These are phyloP conservation scores for Blastocladiella britannica DNA, from an alignment of 192 early-diverging fungal species.

Conservation along the genomic window DNA sequence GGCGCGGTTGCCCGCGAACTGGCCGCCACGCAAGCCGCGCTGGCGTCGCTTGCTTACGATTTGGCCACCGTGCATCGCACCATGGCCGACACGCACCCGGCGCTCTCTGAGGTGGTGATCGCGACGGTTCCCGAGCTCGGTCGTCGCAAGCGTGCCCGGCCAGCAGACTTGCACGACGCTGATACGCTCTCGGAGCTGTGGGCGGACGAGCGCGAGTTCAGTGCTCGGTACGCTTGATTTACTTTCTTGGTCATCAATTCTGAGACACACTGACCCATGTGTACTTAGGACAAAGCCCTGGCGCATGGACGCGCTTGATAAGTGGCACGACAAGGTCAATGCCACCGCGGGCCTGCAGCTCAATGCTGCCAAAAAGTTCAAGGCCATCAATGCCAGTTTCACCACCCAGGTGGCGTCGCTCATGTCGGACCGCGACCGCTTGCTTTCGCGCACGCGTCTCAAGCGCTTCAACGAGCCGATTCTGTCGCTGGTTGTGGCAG, in stretches of 20 bases:
- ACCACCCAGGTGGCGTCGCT: conserved; percentile 51
- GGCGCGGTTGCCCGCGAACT: too few relatives aligned
- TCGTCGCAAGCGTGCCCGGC: too few relatives aligned
- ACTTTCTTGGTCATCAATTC: neutral
- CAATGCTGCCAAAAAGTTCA: conserved; percentile 88
- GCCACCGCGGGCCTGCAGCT: conserved; percentile 41
- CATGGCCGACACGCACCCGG: neutral
- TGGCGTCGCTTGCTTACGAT: neutral
- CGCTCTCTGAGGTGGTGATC: neutral
- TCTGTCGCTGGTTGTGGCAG: conserved; percentile 20
- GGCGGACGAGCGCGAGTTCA: neutral
- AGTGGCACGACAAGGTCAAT: conserved; percentile 79
- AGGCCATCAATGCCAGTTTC: conserved; percentile 73
- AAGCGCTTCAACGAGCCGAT: conserved; percentile 49
- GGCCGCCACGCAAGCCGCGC: neutral
- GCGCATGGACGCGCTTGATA: conserved; percentile 72
- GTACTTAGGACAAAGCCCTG: conserved; percentile 38
- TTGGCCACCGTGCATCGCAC: neutral
- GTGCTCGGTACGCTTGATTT: neutral
- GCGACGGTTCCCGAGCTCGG: neutral
- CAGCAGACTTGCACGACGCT: too few relatives aligned
- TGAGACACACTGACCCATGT: neutral
- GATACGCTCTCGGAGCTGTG: neutral
- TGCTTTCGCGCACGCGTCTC: conserved; percentile 72
- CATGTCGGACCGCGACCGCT: conserved; percentile 44